These are phyloP conservation scores for Neophaeococcomyces aloes DNA, from an alignment of 2,329 filamentous ascomycete species.

Conservation along the genomic window DNA sequence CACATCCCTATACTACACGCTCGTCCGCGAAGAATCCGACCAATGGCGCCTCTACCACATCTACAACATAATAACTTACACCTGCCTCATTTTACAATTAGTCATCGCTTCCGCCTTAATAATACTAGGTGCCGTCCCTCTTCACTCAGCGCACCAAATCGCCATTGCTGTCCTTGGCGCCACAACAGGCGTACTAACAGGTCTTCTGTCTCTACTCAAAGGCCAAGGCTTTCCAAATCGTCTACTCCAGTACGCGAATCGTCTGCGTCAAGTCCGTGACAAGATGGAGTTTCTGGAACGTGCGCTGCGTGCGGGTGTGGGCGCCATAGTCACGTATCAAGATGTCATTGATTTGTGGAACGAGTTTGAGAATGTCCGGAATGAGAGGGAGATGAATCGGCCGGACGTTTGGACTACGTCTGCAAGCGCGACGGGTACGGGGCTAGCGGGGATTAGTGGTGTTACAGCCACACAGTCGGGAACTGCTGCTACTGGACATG, in stretches of 20 bases:
- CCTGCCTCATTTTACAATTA: constrained; percentile 1
- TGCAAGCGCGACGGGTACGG: too few species aligned
- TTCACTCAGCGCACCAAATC: neutral
- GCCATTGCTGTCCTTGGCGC: constrained; percentile 2
- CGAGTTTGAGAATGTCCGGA: constrained; percentile 2
- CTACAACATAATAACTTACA: constrained; percentile 3
- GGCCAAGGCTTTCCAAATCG: constrained; percentile 4
- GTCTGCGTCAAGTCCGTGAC: constrained; percentile 2
- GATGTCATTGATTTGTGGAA: constrained; percentile 3
- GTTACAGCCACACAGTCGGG: too few species aligned
- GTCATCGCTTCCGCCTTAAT: neutral
- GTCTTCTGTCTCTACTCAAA: constrained; percentile 2
- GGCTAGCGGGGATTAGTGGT: too few species aligned
- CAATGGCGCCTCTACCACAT: constrained; percentile 5
- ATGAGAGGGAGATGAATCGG: constrained; percentile 6
- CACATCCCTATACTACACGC: constrained; percentile 4
- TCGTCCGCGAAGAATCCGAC: neutral
- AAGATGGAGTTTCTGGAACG: constrained; percentile 6
- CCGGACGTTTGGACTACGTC: constrained; percentile 1
- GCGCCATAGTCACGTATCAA: neutral
- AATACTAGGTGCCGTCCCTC: constrained; percentile 3
- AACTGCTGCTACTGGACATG: too few species aligned
- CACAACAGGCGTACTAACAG: constrained; percentile 1
- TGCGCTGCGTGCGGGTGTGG: neutral
- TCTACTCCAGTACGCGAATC: constrained; percentile 1